Conservation (phyloP, 441 rosid genomes). For the Adansonia madagascariensis region DNA sequence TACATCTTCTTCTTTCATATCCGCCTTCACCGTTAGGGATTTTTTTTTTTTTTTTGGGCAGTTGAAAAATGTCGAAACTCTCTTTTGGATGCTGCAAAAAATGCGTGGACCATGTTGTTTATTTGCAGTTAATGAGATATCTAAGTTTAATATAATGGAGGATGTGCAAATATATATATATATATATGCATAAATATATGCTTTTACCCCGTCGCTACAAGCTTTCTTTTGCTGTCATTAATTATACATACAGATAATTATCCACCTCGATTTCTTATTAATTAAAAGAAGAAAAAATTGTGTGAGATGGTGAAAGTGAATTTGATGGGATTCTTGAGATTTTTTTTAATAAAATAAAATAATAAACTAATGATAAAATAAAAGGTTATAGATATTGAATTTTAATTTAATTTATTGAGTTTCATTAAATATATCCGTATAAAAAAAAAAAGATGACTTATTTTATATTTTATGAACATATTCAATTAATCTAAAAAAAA, state of each 20-base stretch:
- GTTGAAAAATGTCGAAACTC: neutral
- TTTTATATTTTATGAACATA: too few relatives aligned
- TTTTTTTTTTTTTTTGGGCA: too few relatives aligned
- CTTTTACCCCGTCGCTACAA: too few relatives aligned
- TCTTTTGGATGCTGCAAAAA: neutral
- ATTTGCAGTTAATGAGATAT: slow-evolving; percentile 22
- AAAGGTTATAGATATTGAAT: too few relatives aligned
- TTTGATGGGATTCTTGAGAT: neutral
- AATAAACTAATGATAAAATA: too few relatives aligned
- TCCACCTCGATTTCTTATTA: neutral
- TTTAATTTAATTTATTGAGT: too few relatives aligned
- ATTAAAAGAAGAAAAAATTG: too few relatives aligned
- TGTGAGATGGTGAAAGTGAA: neutral
- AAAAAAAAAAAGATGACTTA: too few relatives aligned
- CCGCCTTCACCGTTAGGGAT: neutral
- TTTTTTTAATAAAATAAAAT: neutral
- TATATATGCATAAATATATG: too few relatives aligned
- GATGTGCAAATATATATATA: neutral
- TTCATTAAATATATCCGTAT: too few relatives aligned
- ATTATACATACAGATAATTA: neutral
- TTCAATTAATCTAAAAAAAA: too few relatives aligned
- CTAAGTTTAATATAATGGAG: neutral
- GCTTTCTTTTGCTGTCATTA: too few relatives aligned
- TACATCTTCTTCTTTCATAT: slow-evolving; percentile 31
- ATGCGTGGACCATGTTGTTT: slow-evolving; percentile 41